These are phyloP conservation scores for Metschnikowia chrysomelidarum DNA, from an alignment of 805 yeast genomes.

Conservation along the genomic window DNA sequence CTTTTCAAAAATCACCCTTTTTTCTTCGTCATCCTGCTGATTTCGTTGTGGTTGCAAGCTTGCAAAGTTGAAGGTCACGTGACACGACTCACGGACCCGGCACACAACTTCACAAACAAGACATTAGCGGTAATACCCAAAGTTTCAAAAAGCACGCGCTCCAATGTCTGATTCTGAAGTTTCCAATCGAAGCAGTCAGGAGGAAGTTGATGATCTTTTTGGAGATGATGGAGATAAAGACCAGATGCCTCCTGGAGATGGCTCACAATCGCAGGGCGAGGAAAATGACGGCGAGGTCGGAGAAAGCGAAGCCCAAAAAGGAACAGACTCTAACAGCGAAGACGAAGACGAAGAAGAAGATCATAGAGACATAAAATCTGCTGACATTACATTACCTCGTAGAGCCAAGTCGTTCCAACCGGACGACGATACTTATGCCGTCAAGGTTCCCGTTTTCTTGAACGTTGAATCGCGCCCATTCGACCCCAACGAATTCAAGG, in stretches of 20 bases:
- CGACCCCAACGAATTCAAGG: constrained; percentile 67
- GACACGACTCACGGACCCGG: no score
- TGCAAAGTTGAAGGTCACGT: no score
- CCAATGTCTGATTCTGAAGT: constrained; percentile 29
- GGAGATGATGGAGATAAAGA: constrained; percentile 30
- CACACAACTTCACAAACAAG: no score
- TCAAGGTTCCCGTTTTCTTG: constrained; percentile 80
- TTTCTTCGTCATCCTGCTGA: no score
- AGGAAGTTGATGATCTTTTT: constrained; percentile 34
- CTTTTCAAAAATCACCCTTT: no score
- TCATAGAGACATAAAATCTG: constrained; percentile 34
- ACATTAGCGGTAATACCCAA: no score
- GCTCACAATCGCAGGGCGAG: constrained; percentile 14
- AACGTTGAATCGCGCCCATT: constrained; percentile 84
- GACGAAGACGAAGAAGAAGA: constrained; percentile 36
- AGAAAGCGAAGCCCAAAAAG: constrained; percentile 20
- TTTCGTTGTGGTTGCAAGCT: no score
- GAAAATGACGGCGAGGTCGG: constrained; percentile 27
- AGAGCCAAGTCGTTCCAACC: constrained; percentile 42
- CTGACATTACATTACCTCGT: constrained; percentile 44
- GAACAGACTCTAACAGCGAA: constrained; percentile 11
- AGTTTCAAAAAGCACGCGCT: background rate
- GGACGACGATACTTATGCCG: constrained; percentile 41
- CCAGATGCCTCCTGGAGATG: constrained; percentile 5
- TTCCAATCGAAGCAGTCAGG: constrained; percentile 16